Evolutionary conservation across 1,139 yeast genomes (phyloP), one percentile per base, ranked within the genome.

Genomic region (Wickerhamiella pararugosa): DNA sequence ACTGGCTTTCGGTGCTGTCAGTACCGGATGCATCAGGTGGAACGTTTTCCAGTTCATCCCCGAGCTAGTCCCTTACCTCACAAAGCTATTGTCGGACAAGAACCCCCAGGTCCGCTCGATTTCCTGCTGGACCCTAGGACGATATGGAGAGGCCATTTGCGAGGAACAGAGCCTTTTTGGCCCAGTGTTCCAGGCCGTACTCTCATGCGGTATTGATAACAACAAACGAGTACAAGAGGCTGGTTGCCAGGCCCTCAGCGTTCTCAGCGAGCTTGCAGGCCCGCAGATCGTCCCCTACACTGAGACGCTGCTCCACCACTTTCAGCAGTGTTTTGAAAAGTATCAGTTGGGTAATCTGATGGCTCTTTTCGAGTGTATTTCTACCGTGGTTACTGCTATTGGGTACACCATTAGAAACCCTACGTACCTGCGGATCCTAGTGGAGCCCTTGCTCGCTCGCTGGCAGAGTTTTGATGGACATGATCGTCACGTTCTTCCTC

Each of bases 201-300:
- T 90, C 55, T 65, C 62, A 41, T 79, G 92, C 59, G 76, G 83
- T 30, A 65, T 84, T 51, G 97, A 90, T 59, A 69, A 67, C 44
- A 84, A 84, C 63, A 87, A 87, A 57, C 83, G 81, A 47, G 98
- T 90, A 10, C 98, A 90, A 63, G 93, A 86, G 55, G 80, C 94
- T 41, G 96, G 94, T 1, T 83, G 94, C 54, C 75, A 87, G 5
- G 83, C 95, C 7, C 70, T 90, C 41, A 79, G 94, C 1, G 76
- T 78, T 41, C 79, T 86, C 48, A 75, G 87, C 39, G 96, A 87
- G 56, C 76, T 71, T 47, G 71, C 92, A 21, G 86, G 83, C 45
- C 72, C 68, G 31, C 56, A 73, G 45, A 63, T 79, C 32, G 63
- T 64, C 9, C 75, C 78, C 2, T 68, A 79, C 45, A 67, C 82